Evolutionary conservation across 2,329 filamentous ascomycete species (phyloP).

Genomic region (Emericellopsis cladophorae): DNA sequence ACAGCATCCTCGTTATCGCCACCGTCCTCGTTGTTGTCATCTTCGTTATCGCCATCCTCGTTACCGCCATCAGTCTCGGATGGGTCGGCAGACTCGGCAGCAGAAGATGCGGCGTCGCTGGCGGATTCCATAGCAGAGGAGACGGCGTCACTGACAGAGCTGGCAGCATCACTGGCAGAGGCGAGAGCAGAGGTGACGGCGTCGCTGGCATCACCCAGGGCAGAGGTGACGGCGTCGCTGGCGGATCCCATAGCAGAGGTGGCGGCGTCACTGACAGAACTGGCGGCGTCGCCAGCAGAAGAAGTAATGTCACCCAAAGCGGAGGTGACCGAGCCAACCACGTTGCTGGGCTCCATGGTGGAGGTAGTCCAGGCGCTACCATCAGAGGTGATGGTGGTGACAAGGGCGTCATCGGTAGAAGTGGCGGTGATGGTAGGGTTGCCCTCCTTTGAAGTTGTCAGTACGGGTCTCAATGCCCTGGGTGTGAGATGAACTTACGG

Average conservation of each 20-base stretch:
- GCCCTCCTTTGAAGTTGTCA: not conserved
- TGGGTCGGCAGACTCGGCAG: too few species aligned
- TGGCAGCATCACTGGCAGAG: constrained; percentile 7
- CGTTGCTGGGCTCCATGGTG: not conserved
- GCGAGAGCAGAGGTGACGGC: constrained; percentile 3
- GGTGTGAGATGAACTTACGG: constrained; percentile 6
- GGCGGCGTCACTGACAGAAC: constrained; percentile 5
- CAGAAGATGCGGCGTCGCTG: constrained; percentile 2
- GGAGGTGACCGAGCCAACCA: not conserved
- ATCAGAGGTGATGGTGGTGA: constrained; percentile 21
- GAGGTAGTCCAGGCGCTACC: constrained; percentile 19
- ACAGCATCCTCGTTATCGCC: constrained; percentile 11
- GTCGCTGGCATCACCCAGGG: constrained; percentile 6
- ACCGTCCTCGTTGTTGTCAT: too few species aligned
- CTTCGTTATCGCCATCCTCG: too few species aligned
- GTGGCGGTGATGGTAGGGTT: not conserved
- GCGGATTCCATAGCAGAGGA: constrained; percentile 4
- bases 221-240: constrained; percentile 5
- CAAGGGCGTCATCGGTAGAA: constrained; percentile 8
- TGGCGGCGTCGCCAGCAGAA: constrained; percentile 11
- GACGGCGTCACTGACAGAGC: constrained; percentile 11
- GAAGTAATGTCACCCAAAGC: not conserved
- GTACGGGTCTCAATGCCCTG: not conserved
- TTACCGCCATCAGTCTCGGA: too few species aligned
- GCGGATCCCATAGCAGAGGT: constrained; percentile 4